A percentile compares a stretch with the other conserved stretches of the same genome.
phyloP scores from a whole-genome alignment of 1,284 basidiomycete genomes.

The Sparassis latifolia region DNA sequence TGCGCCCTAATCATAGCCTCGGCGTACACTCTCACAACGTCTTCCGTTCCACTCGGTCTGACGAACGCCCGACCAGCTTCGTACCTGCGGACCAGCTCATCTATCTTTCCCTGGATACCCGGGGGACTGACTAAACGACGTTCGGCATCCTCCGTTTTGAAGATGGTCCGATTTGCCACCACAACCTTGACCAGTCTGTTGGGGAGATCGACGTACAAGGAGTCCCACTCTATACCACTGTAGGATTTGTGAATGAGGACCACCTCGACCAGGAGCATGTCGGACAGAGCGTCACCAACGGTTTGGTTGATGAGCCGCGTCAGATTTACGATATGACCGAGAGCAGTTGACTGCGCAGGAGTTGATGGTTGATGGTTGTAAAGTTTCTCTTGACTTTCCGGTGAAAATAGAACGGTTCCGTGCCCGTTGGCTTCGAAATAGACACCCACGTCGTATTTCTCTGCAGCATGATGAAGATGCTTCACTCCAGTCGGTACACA shows the following conservation, averaged over 20 bases:
- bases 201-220: slow-evolving; percentile 89
- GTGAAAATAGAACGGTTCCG: slow-evolving; percentile 94
- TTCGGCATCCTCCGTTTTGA: slow-evolving; percentile 94
- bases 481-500: slow-evolving; percentile 98
- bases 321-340: slow-evolving; percentile 72
- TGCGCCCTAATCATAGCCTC: slow-evolving; percentile 76
- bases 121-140: slow-evolving; percentile 76
- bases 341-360: slow-evolving; percentile 74
- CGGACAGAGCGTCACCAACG: slow-evolving; percentile 95
- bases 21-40: slow-evolving; percentile 97
- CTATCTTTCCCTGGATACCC: slow-evolving; percentile 83
- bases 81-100: slow-evolving; percentile 78
- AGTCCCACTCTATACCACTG: slow-evolving; percentile 87
- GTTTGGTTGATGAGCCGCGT: slow-evolving; percentile 94
- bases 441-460: slow-evolving; percentile 90
- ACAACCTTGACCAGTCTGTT: slow-evolving; percentile 96
- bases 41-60: slow-evolving; percentile 95
- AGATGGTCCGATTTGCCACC: slow-evolving; percentile 78
- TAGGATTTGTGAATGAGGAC: slow-evolving; percentile 87
- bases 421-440: slow-evolving; percentile 99
- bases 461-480: slow-evolving; percentile 96
- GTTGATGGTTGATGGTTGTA: slow-evolving; percentile 64
- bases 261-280: slow-evolving; percentile 93
- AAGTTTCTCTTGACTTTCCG: slow-evolving; percentile 57
- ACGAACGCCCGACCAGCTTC: slow-evolving; percentile 91